Evolutionary conservation across 2,329 filamentous ascomycete genomes (phyloP), one percentile per base, ranked within the genome.

Genomic region (Hymenoscyphus fructigenus): DNA sequence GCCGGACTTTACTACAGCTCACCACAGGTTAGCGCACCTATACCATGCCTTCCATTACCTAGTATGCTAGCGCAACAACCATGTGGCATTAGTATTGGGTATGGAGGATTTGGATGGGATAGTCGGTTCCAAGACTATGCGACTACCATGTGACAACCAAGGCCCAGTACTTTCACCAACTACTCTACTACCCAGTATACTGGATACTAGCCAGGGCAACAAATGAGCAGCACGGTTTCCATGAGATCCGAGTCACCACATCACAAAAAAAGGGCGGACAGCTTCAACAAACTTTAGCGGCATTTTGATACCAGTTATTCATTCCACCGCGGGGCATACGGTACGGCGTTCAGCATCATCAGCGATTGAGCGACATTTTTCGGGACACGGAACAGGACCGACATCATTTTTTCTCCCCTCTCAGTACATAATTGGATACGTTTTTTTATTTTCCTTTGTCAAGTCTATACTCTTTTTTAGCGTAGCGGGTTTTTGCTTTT

Each of bases 71-170:
- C 91, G 72, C 88, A 90, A 67, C 92, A 92, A 76, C 83, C 87
- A 73, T 98, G 94, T 79, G 92, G 92, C 73, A 87, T 93, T 65
- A 89, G 89, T 75, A 83, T 88, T 67, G 89, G 88, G 66, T 93
- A 91, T 81, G 85, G 86, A 71, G 85, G 88, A 69, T 96, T 96
- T 77, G 91, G 91, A 61, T 97, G 92, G 91, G 92, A 91, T 77
- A 85, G 90, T 72, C 65, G 65, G 50, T 92, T 91, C 77, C 90
- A 91, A 75, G 91, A 94, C 78, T 96, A 93, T 77, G 85, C 91
- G 71, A 89, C 91, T 68, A 93, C 90, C 70, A 96, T 96, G 83
- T 97, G 91, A 91, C 83, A 85, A 86, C 79, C 83, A 86, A 75
- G 69, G 74, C 71, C 74, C 75, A 70, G 56, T 77, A 78, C 66